Evolutionary conservation across 208 protist species (phyloP).

Genomic region (Entamoeba histolytica): DNA sequence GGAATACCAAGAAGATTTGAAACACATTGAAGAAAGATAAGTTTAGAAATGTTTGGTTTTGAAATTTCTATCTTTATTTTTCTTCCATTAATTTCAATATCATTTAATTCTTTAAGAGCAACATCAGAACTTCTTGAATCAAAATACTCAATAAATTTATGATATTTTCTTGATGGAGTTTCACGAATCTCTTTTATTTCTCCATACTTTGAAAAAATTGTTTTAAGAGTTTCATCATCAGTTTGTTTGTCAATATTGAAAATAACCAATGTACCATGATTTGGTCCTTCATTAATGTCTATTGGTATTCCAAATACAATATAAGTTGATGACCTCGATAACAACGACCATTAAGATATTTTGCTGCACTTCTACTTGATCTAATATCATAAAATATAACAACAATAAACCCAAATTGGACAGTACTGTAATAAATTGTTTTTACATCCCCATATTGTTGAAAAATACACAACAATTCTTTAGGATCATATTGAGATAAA

Average conservation of each 20-base stretch:
- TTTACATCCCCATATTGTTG: neutral
- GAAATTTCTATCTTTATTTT: conserved; percentile 35
- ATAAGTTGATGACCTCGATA: neutral
- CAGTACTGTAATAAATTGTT: neutral
- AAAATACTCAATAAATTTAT: conserved; percentile 48
- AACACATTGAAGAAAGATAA: neutral
- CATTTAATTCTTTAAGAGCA: conserved; percentile 38
- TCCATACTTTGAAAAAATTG: conserved; percentile 36
- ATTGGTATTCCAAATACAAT: neutral
- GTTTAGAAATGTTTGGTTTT: conserved; percentile 4
- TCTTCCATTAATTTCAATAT: conserved; percentile 27
- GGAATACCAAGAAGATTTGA: neutral
- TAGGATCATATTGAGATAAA: neutral
- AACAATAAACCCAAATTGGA: neutral
- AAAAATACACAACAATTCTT: neutral
- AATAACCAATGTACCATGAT: conserved; percentile 45
- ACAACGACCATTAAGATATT: neutral
- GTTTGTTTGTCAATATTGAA: conserved; percentile 40
- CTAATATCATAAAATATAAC: neutral
- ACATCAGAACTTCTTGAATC: conserved; percentile 34
- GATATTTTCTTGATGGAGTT: conserved; percentile 42
- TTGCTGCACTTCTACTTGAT: neutral
- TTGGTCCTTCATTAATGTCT: neutral
- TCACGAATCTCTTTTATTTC: conserved; percentile 47
- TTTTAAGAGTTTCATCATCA: conserved; percentile 21